Conservation (phyloP, 371 early-diverging fungal species). For the Mortierella sp. region DNA sequence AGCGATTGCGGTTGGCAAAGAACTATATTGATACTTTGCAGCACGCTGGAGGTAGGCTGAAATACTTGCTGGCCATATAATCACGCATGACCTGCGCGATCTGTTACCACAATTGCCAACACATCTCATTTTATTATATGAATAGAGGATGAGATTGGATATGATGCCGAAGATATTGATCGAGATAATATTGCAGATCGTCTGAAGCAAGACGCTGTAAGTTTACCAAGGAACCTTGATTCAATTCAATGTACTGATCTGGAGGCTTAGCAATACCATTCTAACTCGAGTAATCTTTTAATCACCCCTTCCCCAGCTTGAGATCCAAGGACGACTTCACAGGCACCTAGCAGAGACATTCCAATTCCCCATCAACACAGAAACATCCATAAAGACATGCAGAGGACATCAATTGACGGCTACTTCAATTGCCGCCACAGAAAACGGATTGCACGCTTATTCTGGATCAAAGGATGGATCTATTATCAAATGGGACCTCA, state of each 20-base stretch:
- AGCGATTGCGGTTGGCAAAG: slow-evolving; percentile 93
- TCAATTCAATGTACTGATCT: background rate
- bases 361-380: slow-evolving; percentile 59
- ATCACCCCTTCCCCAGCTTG: slow-evolving; percentile 55
- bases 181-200: slow-evolving; percentile 92
- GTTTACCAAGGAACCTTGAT: slow-evolving; percentile 4
- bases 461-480: slow-evolving; percentile 92
- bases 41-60: slow-evolving; percentile 69
- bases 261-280: background rate
- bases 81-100: background rate
- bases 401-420: slow-evolving; percentile 82
- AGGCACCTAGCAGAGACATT: slow-evolving; percentile 50
- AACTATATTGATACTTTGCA: slow-evolving; percentile 86
- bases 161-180: slow-evolving; percentile 95
- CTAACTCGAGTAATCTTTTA: background rate
- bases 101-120: background rate
- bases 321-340: slow-evolving; percentile 58
- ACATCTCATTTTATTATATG: background rate
- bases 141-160: slow-evolving; percentile 74
- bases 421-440: slow-evolving; percentile 82
- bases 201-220: slow-evolving; percentile 84
- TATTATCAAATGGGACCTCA: slow-evolving; percentile 86
- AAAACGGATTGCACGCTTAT: slow-evolving; percentile 78
- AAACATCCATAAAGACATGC: slow-evolving; percentile 54
- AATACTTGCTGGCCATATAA: background rate